These are phyloP conservation scores for Magnaporthiopsis incrustans DNA, from an alignment of 2,329 filamentous ascomycete genomes.

Conservation along the genomic window DNA sequence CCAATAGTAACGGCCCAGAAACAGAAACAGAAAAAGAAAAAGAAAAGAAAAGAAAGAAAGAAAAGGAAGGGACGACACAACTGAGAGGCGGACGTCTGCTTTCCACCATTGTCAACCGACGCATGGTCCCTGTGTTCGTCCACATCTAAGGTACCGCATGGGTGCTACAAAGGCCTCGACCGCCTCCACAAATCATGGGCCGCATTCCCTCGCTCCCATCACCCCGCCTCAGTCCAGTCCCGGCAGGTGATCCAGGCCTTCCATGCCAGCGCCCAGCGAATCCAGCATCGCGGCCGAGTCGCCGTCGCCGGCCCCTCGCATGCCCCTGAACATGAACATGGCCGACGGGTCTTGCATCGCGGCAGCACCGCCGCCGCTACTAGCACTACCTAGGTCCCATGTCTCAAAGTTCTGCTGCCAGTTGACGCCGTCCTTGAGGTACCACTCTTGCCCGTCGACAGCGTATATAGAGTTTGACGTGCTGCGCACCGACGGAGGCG, in stretches of 20 bases:
- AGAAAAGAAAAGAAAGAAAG: no score
- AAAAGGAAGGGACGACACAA: no score
- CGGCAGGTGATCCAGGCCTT: conserved; percentile 18
- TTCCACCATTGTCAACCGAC: no score
- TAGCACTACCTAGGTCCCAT: conserved; percentile 33
- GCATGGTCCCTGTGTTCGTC: no score
- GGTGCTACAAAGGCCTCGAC: no score
- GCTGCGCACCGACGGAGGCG: conserved; percentile 14
- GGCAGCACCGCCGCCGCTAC: conserved; percentile 5
- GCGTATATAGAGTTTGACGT: conserved; percentile 26
- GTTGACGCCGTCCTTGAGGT: conserved; percentile 47
- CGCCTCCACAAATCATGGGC: no score
- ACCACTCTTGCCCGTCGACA: conserved; percentile 49
- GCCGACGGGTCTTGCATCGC: conserved; percentile 12
- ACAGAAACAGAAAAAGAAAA: no score
- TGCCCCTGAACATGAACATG: conserved; percentile 21
- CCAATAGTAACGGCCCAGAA: no score
- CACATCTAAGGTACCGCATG: no score
- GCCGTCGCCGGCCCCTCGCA: conserved; percentile 7
- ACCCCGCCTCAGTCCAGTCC: conserved; percentile 17
- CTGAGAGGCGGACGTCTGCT: no score
- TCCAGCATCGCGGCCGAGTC: conserved; percentile 15
- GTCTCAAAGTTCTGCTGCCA: conserved; percentile 51
- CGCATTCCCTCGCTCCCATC: neutral
- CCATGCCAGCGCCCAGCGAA: conserved; percentile 17